Evolutionary conservation across 345 rosid species (phyloP).

Genomic region (Eucalyptus tenuipes): DNA sequence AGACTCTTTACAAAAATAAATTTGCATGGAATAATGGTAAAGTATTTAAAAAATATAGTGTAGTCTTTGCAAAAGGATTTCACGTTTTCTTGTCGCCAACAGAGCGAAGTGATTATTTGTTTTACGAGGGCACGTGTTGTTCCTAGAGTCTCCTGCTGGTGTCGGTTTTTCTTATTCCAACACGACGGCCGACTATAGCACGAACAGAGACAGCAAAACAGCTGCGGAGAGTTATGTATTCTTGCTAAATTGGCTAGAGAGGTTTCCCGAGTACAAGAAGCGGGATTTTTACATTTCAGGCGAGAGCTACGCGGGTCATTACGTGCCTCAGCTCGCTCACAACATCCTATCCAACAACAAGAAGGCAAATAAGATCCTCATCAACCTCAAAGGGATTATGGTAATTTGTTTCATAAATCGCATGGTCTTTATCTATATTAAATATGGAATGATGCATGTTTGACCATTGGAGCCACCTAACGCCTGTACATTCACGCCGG

Average conservation of each 20-base stretch:
- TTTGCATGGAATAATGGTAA: slow-evolving; percentile 10
- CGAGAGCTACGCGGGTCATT: slow-evolving; percentile 91
- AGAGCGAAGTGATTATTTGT: neutral
- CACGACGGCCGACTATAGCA: slow-evolving; percentile 31
- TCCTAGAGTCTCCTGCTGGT: slow-evolving; percentile 85
- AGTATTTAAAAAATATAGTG: neutral
- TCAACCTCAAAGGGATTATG: slow-evolving; percentile 83
- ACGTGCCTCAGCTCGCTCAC: slow-evolving; percentile 76
- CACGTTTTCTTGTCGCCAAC: neutral
- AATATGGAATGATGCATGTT: neutral
- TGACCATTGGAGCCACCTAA: neutral
- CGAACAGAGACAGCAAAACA: slow-evolving; percentile 51
- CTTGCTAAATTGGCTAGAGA: slow-evolving; percentile 63
- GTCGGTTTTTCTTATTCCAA: slow-evolving; percentile 89
- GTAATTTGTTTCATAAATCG: slow-evolving; percentile 1
- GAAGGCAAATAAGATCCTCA: slow-evolving; percentile 20
- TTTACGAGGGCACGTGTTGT: slow-evolving; percentile 24
- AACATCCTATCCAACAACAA: slow-evolving; percentile 41
- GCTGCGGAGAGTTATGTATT: slow-evolving; percentile 59
- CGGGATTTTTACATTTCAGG: slow-evolving; percentile 71
- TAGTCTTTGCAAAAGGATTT: neutral
- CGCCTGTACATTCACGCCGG: neutral
- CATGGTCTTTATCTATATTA: neutral
- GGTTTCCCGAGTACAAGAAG: slow-evolving; percentile 71
- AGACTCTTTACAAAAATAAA: slow-evolving; percentile 15